These are phyloP conservation scores for Trifolium subterraneum DNA, from an alignment of 306 rosid species.

Conservation along the genomic window DNA sequence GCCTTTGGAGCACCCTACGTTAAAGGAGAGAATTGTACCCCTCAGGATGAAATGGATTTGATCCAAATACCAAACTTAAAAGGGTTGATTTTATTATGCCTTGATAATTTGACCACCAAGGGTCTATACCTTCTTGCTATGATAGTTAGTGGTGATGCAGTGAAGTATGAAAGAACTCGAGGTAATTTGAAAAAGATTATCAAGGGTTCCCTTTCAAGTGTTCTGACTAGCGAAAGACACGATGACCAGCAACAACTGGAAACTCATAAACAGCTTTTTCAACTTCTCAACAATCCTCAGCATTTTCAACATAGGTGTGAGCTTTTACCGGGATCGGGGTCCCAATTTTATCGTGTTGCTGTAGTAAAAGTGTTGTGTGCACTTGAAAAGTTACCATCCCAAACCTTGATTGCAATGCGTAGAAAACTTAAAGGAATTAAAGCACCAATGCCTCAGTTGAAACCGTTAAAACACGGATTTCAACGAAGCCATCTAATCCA, in stretches of 20 bases:
- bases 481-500: slow-evolving; percentile 47
- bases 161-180: slow-evolving; percentile 62
- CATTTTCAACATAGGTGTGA: slow-evolving; percentile 49
- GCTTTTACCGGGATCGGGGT: slow-evolving; percentile 43
- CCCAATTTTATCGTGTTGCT: slow-evolving; percentile 45
- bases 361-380: slow-evolving; percentile 49
- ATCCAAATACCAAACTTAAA: slow-evolving; percentile 37
- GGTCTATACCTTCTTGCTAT: slow-evolving; percentile 68
- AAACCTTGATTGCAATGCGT: slow-evolving; percentile 70
- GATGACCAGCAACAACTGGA: slow-evolving; percentile 43
- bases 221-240: slow-evolving; percentile 41
- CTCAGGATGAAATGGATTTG: slow-evolving; percentile 46
- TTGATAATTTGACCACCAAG: slow-evolving; percentile 68
- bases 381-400: slow-evolving; percentile 54
- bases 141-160: slow-evolving; percentile 54
- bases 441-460: slow-evolving; percentile 56
- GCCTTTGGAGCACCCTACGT: slow-evolving; percentile 52
- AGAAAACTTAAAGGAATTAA: slow-evolving; percentile 61
- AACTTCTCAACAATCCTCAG: slow-evolving; percentile 59
- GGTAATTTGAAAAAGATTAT: slow-evolving; percentile 64
- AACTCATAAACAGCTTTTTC: slow-evolving; percentile 48
- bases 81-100: slow-evolving; percentile 48
- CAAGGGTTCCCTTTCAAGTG: slow-evolving; percentile 52
- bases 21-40: slow-evolving; percentile 45
- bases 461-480: slow-evolving; percentile 56